A percentile compares a stretch with the other conserved stretches of the same genome.
Conservation (phyloP, 2,329 filamentous ascomycete species). For the Alternaria hordeiaustralica region DNA sequence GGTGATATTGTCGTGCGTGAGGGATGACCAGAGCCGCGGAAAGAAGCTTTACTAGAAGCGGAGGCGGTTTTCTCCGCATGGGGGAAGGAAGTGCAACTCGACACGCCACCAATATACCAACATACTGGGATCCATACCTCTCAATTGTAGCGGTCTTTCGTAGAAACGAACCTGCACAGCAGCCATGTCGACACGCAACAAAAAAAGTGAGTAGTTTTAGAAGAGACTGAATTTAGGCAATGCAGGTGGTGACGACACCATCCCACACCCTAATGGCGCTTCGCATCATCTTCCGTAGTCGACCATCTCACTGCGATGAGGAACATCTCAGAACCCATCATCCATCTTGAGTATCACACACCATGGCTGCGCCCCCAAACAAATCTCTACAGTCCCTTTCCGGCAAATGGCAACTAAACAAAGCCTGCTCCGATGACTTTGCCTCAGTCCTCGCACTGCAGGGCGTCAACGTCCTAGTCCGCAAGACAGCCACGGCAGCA, state of each 20-base stretch:
- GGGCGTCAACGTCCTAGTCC: slow-evolving; percentile 15
- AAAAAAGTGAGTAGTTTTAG: neutral
- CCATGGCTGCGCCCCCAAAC: slow-evolving; percentile 15
- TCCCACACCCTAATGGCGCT: neutral
- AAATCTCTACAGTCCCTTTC: slow-evolving; percentile 16
- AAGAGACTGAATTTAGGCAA: neutral
- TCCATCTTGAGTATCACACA: neutral
- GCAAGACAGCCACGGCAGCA: slow-evolving; percentile 16
- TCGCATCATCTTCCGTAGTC: neutral
- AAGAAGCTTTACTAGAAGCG: neutral
- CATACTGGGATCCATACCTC: neutral
- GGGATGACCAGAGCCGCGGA: neutral
- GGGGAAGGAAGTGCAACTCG: neutral
- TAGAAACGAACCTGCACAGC: neutral
- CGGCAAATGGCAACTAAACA: slow-evolving; percentile 18
- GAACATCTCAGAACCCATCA: neutral
- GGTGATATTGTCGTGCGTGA: neutral
- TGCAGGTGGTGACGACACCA: neutral
- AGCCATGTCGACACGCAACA: neutral
- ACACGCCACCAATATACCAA: neutral
- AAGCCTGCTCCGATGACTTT: slow-evolving; percentile 21
- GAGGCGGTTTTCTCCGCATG: neutral
- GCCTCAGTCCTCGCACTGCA: slow-evolving; percentile 18
- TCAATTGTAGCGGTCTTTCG: neutral
- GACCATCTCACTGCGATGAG: neutral